Percentiles rank a stretch among this genome's conserved stretches.
phyloP scores from a whole-genome alignment of 2,329 filamentous ascomycete species.

The Ustulina deusta region DNA sequence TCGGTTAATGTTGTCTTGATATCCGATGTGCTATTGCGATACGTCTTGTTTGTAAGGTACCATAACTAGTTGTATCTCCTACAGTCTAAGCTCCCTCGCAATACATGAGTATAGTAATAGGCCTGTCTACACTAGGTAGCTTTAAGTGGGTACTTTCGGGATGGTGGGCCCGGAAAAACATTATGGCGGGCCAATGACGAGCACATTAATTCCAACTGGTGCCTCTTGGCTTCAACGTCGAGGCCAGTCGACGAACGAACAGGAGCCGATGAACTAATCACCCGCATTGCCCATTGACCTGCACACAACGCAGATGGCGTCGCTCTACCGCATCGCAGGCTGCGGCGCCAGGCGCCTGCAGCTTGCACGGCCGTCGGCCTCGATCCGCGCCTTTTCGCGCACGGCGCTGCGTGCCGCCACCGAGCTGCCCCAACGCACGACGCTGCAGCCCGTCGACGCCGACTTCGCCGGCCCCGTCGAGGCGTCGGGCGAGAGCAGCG shows the following conservation, averaged over 20 bases:
- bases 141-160: not conserved
- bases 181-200: constrained; percentile 48
- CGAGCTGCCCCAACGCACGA: constrained; percentile 68
- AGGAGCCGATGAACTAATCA: constrained; percentile 38
- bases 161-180: constrained; percentile 41
- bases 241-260: constrained; percentile 25
- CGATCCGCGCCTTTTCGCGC: constrained; percentile 71
- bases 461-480: constrained; percentile 67
- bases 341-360: constrained; percentile 75
- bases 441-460: constrained; percentile 73
- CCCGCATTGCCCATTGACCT: constrained; percentile 48
- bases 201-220: constrained; percentile 44
- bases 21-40: too few relatives aligned
- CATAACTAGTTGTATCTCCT: too few relatives aligned
- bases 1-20: too few relatives aligned
- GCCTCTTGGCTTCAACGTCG: constrained; percentile 7
- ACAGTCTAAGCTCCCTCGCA: too few relatives aligned
- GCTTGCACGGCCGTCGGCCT: constrained; percentile 42
- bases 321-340: constrained; percentile 78
- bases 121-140: too few relatives aligned
- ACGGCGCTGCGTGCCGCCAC: constrained; percentile 69
- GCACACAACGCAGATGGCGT: constrained; percentile 68
- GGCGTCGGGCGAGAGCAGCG: constrained; percentile 61
- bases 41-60: too few relatives aligned
- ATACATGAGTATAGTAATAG: too few relatives aligned